Conservation (phyloP, 371 early-diverging fungal genomes). For the Entomophthora muscae region DNA sequence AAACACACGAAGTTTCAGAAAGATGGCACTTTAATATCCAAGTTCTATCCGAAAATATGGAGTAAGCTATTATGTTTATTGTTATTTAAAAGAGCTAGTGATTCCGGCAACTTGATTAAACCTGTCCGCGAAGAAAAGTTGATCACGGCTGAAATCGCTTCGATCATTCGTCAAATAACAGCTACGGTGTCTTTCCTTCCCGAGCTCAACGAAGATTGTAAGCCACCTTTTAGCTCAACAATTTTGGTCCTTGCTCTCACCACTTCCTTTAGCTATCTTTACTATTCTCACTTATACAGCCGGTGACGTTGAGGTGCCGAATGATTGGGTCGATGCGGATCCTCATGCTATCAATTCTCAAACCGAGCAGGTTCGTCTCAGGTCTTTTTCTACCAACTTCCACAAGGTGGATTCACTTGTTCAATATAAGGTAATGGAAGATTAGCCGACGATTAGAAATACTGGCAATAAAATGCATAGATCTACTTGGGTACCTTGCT, state of each 20-base stretch:
- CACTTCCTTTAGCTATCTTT: background rate
- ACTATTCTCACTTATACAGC: constrained; percentile 58
- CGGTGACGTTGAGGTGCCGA: constrained; percentile 66
- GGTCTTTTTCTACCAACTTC: constrained; percentile 59
- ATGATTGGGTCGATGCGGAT: constrained; percentile 71
- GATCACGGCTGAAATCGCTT: constrained; percentile 58
- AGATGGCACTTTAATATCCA: constrained; percentile 88
- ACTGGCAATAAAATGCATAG: too few species aligned
- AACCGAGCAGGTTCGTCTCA: constrained; percentile 62
- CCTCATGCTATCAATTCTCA: constrained; percentile 51
- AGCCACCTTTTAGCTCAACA: background rate
- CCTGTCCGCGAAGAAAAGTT: constrained; percentile 36
- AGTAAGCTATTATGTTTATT: constrained; percentile 3
- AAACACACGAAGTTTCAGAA: constrained; percentile 64
- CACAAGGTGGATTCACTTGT: constrained; percentile 76
- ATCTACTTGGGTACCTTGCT: too few species aligned
- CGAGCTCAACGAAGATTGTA: constrained; percentile 69
- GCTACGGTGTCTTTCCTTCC: constrained; percentile 81
- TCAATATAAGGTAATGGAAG: background rate
- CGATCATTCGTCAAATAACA: constrained; percentile 78
- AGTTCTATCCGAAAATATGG: constrained; percentile 20
- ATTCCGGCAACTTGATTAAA: constrained; percentile 3
- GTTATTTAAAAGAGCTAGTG: background rate
- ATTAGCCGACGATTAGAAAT: too few species aligned
- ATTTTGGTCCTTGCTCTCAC: background rate